Conservation (phyloP, 169 alveolate species). For the Plasmodium coatneyi region DNA sequence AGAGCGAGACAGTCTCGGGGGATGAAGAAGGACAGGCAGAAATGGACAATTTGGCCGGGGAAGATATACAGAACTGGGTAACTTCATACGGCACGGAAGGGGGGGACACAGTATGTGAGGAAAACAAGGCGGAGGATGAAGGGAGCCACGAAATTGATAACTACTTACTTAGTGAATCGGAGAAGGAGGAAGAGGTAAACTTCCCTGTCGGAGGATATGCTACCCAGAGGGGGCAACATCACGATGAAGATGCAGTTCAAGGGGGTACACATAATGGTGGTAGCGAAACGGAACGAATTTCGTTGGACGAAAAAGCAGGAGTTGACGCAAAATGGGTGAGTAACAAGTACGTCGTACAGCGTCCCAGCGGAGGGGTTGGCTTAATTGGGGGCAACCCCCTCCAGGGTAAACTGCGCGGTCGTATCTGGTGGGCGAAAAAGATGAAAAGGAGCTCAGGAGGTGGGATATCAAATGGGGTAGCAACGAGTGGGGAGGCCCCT, state of each 20-base stretch:
- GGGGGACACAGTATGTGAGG: neutral
- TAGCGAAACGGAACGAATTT: neutral
- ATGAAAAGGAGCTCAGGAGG: neutral
- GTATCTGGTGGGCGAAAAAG: neutral
- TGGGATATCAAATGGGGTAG: neutral
- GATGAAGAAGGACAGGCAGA: conserved; percentile 20
- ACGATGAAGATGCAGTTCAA: neutral
- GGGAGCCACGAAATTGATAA: neutral
- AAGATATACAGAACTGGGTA: neutral
- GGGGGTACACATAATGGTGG: neutral
- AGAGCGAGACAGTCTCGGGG: neutral
- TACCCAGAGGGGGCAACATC: neutral
- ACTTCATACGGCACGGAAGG: neutral
- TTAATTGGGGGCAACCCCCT: neutral
- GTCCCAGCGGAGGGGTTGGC: neutral
- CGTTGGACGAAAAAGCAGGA: neutral
- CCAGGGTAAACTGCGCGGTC: neutral
- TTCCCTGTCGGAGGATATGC: neutral
- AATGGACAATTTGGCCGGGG: neutral
- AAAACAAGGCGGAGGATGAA: neutral
- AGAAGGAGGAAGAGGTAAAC: neutral
- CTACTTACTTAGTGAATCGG: neutral
- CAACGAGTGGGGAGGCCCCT: neutral
- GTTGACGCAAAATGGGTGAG: neutral
- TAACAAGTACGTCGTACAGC: neutral